phyloP scores from a whole-genome alignment of 331 rosid genomes.

The Erythrophleum ivorense region DNA sequence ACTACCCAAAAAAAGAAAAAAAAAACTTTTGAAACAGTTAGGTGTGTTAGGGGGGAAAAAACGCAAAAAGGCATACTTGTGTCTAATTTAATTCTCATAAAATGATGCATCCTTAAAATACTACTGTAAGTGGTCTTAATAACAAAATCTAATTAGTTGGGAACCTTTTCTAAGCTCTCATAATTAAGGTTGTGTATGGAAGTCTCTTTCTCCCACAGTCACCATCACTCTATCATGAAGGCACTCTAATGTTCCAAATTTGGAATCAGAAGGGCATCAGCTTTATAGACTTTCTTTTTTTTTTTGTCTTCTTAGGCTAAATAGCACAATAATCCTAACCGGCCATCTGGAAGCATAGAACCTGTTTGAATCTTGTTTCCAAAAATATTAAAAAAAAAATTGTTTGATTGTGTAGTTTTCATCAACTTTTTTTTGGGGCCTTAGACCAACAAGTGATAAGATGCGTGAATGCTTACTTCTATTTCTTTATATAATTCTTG shows the following conservation, averaged over 20 bases:
- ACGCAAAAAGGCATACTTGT: no score
- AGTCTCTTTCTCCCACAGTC: constrained; percentile 32
- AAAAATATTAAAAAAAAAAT: not conserved
- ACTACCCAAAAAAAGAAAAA: no score
- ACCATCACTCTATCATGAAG: not conserved
- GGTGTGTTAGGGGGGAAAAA: no score
- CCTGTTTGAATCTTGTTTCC: constrained; percentile 18
- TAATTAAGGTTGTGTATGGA: not conserved
- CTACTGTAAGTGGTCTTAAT: no score
- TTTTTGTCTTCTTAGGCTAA: constrained; percentile 26
- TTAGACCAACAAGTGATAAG: no score
- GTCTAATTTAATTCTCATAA: no score
- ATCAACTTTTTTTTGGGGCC: no score
- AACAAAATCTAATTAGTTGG: not conserved
- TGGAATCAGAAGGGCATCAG: constrained; percentile 21
- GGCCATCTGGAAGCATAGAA: constrained; percentile 25
- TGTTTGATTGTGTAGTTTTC: no score
- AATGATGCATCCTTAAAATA: no score
- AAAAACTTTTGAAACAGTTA: no score
- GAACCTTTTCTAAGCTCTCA: not conserved
- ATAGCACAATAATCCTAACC: not conserved
- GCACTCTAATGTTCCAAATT: constrained; percentile 35
- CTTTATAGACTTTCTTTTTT: constrained; percentile 40
- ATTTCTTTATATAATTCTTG: no score
- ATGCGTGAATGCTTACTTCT: no score